A percentile compares a stretch with the other conserved stretches of the same genome.
These are phyloP conservation scores for Pichia phayaonensis DNA, from an alignment of 805 yeast species.

Conservation along the genomic window DNA sequence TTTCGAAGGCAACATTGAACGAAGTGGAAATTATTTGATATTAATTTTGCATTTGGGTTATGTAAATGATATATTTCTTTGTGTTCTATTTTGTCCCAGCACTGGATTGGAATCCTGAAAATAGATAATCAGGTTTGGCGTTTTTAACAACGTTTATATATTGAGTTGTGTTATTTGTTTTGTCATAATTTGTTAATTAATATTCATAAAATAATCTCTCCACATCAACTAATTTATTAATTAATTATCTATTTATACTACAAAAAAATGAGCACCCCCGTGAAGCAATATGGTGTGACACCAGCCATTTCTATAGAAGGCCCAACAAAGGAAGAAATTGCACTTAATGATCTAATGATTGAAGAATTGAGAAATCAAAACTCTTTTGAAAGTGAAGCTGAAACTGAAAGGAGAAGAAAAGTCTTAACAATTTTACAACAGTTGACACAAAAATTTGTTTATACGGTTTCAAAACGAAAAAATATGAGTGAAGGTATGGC, in stretches of 20 bases:
- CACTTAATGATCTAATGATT: constrained; percentile 67
- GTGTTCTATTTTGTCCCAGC: not conserved
- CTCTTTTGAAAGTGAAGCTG: constrained; percentile 83
- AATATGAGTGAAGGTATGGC: constrained; percentile 99
- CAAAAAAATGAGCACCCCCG: not conserved
- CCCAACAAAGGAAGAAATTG: constrained; percentile 74
- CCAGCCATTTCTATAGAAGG: constrained; percentile 80
- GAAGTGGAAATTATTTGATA: not conserved
- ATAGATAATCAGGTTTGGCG: not conserved
- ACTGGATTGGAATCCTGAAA: not conserved
- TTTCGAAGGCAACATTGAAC: not conserved
- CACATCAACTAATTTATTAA: not conserved
- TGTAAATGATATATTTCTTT: not conserved
- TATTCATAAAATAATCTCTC: too few species aligned
- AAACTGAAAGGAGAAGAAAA: constrained; percentile 71
- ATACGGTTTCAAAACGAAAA: constrained; percentile 65
- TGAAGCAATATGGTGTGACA: constrained; percentile 55
- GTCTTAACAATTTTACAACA: constrained; percentile 67
- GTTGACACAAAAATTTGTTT: constrained; percentile 75
- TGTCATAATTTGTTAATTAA: not conserved
- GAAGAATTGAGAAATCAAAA: constrained; percentile 74
- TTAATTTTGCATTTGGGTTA: not conserved
- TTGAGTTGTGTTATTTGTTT: not conserved
- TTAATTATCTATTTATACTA: not conserved
- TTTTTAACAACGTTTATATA: not conserved